Evolutionary conservation across 805 yeast species (phyloP), one percentile per base, ranked within the genome.

Genomic region (Yarrowia sp.): DNA sequence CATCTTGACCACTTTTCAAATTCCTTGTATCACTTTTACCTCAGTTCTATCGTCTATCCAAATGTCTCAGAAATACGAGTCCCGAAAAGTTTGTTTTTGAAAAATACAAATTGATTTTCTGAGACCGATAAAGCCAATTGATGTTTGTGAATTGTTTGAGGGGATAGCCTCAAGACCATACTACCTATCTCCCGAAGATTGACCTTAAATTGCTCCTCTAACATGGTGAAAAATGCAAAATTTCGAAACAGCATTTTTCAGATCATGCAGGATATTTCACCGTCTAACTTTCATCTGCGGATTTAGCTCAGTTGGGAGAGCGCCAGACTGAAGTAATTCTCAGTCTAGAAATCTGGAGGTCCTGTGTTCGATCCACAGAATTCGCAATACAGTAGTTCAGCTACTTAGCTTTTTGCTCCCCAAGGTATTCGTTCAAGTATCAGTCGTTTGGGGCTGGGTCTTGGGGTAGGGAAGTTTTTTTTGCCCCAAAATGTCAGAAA

Each of bases 341-440:
- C 59, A 51, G 59, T 51, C 59, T 51, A 22, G 62, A 40, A 65
- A 84, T 84, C 88, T 85, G 88, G 82, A 85, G 89, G 89, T 85
- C 88, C 86, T 84, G 88, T 84, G 88, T 85, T 85, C 89, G 87
- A 85, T 84, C 89, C 89, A 84, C 88, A 85, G 75, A 72, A 69
- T 64, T 73, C 76, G 76, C 76, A 74, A 32, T 46, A 74, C 75
- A 72, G 36, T 52, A 21, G 43, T 4, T 10, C 14, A 4, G 9
- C 43, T 40, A 19, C 43, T n/a, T 19, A 17, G 17, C 16, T 22
- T 46, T 46, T 46, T 46, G 17, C 9, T 17, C 22, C 22, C 10
- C 17, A 12, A 22, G n/a, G 8, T 4, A 26, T 8, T 26, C 8
- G 8, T 26, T 26, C 8, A 26, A 26, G 30, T n/a, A n/a, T n/a